These are phyloP conservation scores for Chlorophyllum brunneum DNA, from an alignment of 768 basidiomycete species.

Conservation along the genomic window DNA sequence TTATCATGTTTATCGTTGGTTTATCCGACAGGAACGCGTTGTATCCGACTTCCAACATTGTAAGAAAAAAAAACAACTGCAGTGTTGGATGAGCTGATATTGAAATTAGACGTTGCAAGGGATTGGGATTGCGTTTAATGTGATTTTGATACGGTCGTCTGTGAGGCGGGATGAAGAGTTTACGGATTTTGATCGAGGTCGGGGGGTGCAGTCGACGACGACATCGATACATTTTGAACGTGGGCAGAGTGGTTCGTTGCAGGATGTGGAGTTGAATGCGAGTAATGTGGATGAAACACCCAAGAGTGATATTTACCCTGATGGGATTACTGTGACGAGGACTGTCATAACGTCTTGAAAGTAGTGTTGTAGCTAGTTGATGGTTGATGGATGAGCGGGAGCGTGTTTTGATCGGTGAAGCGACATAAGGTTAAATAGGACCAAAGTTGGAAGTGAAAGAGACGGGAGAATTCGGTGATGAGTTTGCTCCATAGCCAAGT, in stretches of 20 bases:
- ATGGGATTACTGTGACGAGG: neutral
- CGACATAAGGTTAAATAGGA: too few relatives aligned
- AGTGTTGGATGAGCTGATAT: too few relatives aligned
- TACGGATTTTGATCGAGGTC: neutral
- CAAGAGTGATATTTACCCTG: neutral
- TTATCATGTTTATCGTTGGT: neutral
- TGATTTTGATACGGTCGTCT: conserved; percentile 3
- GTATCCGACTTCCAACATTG: conserved; percentile 3
- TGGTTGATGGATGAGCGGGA: neutral
- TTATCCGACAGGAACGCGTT: neutral
- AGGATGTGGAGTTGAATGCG: neutral
- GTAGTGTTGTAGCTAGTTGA: neutral
- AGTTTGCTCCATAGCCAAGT: too few relatives aligned
- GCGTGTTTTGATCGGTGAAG: neutral
- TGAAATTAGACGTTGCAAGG: neutral
- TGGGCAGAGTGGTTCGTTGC: neutral
- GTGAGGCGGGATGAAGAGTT: conserved; percentile 2
- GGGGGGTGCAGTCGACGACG: neutral
- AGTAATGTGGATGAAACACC: neutral
- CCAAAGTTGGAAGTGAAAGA: too few relatives aligned
- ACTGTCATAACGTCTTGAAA: neutral
- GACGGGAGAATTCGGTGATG: too few relatives aligned
- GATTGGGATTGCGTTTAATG: conserved; percentile 6
- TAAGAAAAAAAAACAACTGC: neutral
- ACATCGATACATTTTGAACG: neutral